Percentiles rank a stretch among this genome's conserved stretches.
Evolutionary conservation across 2,329 filamentous ascomycete species (phyloP).

Genomic region (Talaromyces funiculosus): DNA sequence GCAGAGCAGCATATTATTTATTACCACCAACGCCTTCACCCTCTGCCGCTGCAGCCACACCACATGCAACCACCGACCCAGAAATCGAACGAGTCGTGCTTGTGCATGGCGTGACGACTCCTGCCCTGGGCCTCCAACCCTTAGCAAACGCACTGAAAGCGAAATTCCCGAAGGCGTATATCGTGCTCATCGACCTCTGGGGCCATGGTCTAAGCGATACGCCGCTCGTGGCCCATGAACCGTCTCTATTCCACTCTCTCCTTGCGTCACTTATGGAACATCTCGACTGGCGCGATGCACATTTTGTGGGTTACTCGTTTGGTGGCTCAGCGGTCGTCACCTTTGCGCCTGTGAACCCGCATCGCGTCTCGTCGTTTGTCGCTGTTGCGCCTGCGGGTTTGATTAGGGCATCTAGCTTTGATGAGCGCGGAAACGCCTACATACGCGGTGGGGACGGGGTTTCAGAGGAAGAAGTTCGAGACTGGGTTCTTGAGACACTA

Average conservation of each 20-base stretch:
- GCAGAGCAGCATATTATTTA: constrained; percentile 8
- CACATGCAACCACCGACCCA: too few species aligned
- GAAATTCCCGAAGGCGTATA: constrained; percentile 32
- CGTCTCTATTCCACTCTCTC: constrained; percentile 40
- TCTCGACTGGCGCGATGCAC: constrained; percentile 39
- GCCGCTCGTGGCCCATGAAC: constrained; percentile 38
- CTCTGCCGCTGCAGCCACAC: too few species aligned
- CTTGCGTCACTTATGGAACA: constrained; percentile 37
- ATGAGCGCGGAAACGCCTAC: constrained; percentile 10
- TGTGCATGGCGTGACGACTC: constrained; percentile 4
- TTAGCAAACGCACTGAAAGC: constrained; percentile 26
- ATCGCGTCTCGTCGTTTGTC: constrained; percentile 29
- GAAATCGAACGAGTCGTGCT: constrained; percentile 1
- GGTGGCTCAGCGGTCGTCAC: constrained; percentile 39
- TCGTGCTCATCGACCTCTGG: constrained; percentile 48
- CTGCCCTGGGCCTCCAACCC: constrained; percentile 1
- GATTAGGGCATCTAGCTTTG: neutral
- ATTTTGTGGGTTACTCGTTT: constrained; percentile 49
- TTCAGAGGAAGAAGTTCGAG: constrained; percentile 25
- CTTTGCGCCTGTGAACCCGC: constrained; percentile 31
- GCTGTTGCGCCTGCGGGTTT: constrained; percentile 20
- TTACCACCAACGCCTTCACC: neutral
- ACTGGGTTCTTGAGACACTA: constrained; percentile 37
- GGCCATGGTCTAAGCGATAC: constrained; percentile 51
- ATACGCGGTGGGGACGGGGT: constrained; percentile 23